Conservation (phyloP, 768 basidiomycete genomes). For the Auricularia auricula-judae region DNA sequence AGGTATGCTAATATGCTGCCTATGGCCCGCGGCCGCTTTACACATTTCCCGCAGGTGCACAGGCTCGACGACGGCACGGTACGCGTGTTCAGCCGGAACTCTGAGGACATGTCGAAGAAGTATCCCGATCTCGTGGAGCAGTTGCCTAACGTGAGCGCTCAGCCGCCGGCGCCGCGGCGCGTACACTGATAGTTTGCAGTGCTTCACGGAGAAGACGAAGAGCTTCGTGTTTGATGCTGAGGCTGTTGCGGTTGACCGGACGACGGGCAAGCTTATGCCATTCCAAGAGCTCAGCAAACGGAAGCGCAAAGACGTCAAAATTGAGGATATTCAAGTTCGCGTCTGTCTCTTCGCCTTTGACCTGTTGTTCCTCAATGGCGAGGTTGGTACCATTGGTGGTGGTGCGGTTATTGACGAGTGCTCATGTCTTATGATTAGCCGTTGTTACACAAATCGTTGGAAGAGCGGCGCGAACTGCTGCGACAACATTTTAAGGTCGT, state of each 20-base stretch:
- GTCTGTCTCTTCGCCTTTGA: constrained; percentile 97
- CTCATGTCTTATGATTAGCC: constrained; percentile 37
- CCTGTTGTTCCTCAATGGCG: constrained; percentile 89
- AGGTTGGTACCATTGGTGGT: constrained; percentile 40
- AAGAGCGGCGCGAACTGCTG: constrained; percentile 67
- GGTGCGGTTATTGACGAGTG: too few relatives aligned
- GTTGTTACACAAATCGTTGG: constrained; percentile 62
- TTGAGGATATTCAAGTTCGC: constrained; percentile 93
- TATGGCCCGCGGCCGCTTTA: not conserved
- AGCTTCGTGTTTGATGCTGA: constrained; percentile 95
- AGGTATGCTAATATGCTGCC: constrained; percentile 31
- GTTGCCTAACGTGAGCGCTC: constrained; percentile 55
- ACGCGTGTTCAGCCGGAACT: constrained; percentile 92
- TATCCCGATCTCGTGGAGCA: constrained; percentile 98
- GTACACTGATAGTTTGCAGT: constrained; percentile 33
- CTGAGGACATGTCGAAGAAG: constrained; percentile 98
- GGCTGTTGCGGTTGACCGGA: constrained; percentile 88
- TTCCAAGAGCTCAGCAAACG: constrained; percentile 95
- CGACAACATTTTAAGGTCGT: constrained; percentile 72
- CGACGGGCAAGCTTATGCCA: constrained; percentile 79
- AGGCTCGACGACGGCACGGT: constrained; percentile 71
- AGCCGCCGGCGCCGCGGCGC: not conserved
- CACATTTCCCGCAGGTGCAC: constrained; percentile 48
- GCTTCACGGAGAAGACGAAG: constrained; percentile 69
- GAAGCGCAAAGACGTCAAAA: constrained; percentile 95